Evolutionary conservation across 192 early-diverging fungal species (phyloP).

Genomic region (Coemansia sp.): DNA sequence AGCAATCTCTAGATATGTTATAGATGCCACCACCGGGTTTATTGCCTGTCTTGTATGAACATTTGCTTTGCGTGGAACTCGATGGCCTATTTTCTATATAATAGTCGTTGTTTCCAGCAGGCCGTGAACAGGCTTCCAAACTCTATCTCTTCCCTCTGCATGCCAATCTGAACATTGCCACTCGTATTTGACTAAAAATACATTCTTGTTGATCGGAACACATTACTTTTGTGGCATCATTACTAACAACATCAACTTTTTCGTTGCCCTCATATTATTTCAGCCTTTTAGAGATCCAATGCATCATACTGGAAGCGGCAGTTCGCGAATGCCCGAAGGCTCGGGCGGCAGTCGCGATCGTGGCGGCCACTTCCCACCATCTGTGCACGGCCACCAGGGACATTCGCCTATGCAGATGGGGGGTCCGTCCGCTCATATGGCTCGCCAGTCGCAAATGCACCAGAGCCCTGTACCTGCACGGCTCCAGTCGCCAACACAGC

Average conservation of each 20-base stretch:
- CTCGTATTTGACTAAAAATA: no score
- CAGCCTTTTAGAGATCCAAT: constrained; percentile 19
- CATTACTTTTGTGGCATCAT: no score
- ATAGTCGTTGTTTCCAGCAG: no score
- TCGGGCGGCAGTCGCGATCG: constrained; percentile 5
- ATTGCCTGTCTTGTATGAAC: not conserved
- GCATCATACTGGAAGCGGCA: constrained; percentile 12
- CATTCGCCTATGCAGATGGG: constrained; percentile 34
- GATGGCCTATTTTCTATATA: no score
- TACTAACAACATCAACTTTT: not conserved
- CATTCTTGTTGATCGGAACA: no score
- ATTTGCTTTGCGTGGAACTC: no score
- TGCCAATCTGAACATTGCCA: no score
- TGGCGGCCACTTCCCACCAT: constrained; percentile 2
- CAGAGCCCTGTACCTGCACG: not conserved
- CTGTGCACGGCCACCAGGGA: constrained; percentile 10
- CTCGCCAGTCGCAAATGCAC: constrained; percentile 12
- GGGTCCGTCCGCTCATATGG: constrained; percentile 18
- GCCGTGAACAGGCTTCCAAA: no score
- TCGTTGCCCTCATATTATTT: not conserved
- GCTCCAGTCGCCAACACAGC: constrained; percentile 13
- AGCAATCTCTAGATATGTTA: not conserved
- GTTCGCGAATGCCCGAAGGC: constrained; percentile 16
- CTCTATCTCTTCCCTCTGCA: no score
- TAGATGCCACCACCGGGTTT: not conserved